Evolutionary conservation across 768 basidiomycete species (phyloP).

Genomic region (Lenzites betulinus): DNA sequence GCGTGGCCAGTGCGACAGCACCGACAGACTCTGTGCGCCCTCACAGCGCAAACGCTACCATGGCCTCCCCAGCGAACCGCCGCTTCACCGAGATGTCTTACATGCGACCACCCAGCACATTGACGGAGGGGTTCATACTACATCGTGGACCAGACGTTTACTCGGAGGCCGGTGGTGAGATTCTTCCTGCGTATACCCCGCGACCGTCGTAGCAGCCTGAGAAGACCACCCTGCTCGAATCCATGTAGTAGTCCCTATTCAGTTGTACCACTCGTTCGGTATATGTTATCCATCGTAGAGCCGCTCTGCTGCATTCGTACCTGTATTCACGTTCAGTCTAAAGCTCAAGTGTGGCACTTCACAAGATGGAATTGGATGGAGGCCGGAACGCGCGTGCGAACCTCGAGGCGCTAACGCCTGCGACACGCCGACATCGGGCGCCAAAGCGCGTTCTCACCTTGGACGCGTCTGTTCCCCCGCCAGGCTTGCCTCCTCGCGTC

Average conservation of each 20-base stretch:
- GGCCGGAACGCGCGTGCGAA: too few relatives aligned
- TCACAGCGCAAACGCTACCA: neutral
- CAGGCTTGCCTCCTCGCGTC: neutral
- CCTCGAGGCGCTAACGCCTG: constrained; percentile 1
- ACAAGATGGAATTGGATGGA: neutral
- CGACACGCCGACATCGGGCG: constrained; percentile 3
- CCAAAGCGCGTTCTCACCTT: constrained; percentile 11
- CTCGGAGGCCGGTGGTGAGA: neutral
- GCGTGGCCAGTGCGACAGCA: neutral
- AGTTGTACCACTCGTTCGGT: too few relatives aligned
- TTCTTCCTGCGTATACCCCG: neutral
- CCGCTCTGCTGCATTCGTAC: too few relatives aligned
- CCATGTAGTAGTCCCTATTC: too few relatives aligned
- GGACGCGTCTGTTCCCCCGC: constrained; percentile 6
- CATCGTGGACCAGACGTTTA: neutral
- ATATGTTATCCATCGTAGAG: too few relatives aligned
- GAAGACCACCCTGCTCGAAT: too few relatives aligned
- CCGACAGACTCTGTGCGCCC: neutral
- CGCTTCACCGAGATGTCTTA: neutral
- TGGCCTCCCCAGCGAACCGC: neutral
- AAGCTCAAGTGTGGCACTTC: too few relatives aligned
- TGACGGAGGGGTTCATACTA: neutral
- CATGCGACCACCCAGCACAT: neutral
- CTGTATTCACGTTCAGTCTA: too few relatives aligned
- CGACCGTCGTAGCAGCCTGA: neutral